Percentiles rank a stretch among this genome's conserved stretches.
Conservation (phyloP, 2,329 filamentous ascomycete genomes). For the Geosmithia putterillii region DNA sequence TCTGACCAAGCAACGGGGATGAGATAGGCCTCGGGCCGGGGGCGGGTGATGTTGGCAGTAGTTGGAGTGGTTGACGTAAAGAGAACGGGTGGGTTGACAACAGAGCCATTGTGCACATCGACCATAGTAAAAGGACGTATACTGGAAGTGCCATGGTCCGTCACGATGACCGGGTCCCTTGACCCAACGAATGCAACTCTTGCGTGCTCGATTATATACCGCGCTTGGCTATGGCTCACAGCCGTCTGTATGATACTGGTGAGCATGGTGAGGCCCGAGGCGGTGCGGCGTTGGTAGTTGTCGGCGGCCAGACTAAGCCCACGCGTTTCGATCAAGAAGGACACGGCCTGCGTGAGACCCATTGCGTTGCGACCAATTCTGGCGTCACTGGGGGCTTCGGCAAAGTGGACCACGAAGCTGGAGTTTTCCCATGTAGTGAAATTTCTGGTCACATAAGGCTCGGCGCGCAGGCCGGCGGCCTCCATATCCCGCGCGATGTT, state of each 20-base stretch:
- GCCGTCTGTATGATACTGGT: constrained; percentile 15
- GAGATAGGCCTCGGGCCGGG: constrained; percentile 15
- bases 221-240: constrained; percentile 12
- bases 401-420: constrained; percentile 9
- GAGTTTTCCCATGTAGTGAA: constrained; percentile 4
- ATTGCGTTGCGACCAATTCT: constrained; percentile 17
- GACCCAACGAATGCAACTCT: constrained; percentile 12
- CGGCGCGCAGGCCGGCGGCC: constrained; percentile 11
- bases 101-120: constrained; percentile 11
- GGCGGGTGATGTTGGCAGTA: constrained; percentile 14
- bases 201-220: constrained; percentile 12
- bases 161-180: constrained; percentile 14
- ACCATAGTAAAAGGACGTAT: constrained; percentile 12
- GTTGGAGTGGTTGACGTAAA: constrained; percentile 17
- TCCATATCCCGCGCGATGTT: constrained; percentile 15
- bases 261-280: constrained; percentile 14
- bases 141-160: constrained; percentile 11
- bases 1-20: constrained; percentile 15
- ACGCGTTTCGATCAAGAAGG: constrained; percentile 16
- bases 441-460: constrained; percentile 14
- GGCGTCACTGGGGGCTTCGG: constrained; percentile 14
- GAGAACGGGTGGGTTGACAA: constrained; percentile 12
- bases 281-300: constrained; percentile 16
- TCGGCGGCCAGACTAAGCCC: constrained; percentile 17
- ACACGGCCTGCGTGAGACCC: constrained; percentile 14